Evolutionary conservation across 768 basidiomycete species (phyloP), one percentile per base, ranked within the genome.

Genomic region (Postia placenta): DNA sequence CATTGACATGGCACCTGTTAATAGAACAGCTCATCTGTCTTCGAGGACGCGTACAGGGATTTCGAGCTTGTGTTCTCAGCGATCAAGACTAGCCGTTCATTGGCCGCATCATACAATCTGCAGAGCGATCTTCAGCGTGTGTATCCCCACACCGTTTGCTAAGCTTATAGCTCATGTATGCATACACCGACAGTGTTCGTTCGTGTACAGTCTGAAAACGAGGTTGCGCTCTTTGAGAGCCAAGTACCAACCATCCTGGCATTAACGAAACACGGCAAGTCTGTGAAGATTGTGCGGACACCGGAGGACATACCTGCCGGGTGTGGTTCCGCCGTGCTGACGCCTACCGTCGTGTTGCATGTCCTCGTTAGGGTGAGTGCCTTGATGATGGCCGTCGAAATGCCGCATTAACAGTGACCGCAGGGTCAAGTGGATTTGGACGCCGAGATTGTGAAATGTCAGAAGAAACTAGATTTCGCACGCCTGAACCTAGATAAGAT

Each of bases 391-490:
- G 19, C 12, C 19, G 30, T 17, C 44, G 26, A 25, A 39, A 11
- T 39, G 24, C 41, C 30, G 30, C 30, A 15, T 33, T 33, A 33
- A 33, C 30, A 15, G 38, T n/a, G 6, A 9, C 11, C 17, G 22
- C 56, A 96, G 92, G 92, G 94, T 22, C 81, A 94, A 36, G 84
- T 99, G 15, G 87, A 98, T 67, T 69, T 95, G 5, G 84, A 91
- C 40, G 80, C 78, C 2, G 95, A 98, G 67, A 87, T 96, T 39
- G 72, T 78, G 35, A 97, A 94, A 67, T 83, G 85, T 52, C 81
- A 91, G 61, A 97, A 96, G 79, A 96, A 94, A 68, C 75, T 89
- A 2, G 79, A 85, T 33, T 69, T 92, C 9, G 83, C 80, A 2
- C 72, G 74, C 45, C 54, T 87, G 44, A 85, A 80, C 55, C 69